These are phyloP conservation scores for Fusarium sororula DNA, from an alignment of 2,329 filamentous ascomycete genomes.

Conservation along the genomic window DNA sequence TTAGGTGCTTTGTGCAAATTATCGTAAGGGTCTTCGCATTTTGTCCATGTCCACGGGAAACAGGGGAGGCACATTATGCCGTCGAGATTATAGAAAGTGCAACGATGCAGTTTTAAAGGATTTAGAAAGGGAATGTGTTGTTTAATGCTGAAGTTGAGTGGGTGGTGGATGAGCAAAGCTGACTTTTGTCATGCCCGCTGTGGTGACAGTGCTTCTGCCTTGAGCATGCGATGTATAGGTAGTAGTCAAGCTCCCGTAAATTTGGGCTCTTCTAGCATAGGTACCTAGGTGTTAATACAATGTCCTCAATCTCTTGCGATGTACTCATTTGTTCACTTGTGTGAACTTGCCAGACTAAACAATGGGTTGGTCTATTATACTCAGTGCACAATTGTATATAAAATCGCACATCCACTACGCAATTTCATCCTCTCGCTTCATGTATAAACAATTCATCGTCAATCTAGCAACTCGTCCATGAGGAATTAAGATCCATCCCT, in stretches of 20 bases:
- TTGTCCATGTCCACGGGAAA: slow-evolving; percentile 60
- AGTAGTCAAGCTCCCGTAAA: neutral
- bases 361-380: neutral
- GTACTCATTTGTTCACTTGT: neutral
- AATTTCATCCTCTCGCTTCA: neutral
- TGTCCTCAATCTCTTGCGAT: too few relatives aligned
- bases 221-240: neutral
- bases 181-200: neutral
- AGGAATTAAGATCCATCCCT: neutral
- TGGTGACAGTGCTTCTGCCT: slow-evolving; percentile 2
- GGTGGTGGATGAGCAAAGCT: neutral
- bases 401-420: neutral
- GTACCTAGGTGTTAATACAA: neutral
- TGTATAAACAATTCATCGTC: neutral
- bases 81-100: accelerated
- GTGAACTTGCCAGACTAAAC: neutral
- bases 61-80: slow-evolving; percentile 62
- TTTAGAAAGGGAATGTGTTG: neutral
- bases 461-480: neutral
- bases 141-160: neutral
- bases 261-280: neutral
- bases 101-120: neutral
- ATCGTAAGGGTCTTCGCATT: slow-evolving; percentile 54
- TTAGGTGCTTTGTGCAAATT: slow-evolving; percentile 48
- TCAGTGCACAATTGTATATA: neutral